Evolutionary conservation across 1,139 yeast genomes (phyloP), one percentile per base, ranked within the genome.

Genomic region (Geotrichum restrictum): DNA sequence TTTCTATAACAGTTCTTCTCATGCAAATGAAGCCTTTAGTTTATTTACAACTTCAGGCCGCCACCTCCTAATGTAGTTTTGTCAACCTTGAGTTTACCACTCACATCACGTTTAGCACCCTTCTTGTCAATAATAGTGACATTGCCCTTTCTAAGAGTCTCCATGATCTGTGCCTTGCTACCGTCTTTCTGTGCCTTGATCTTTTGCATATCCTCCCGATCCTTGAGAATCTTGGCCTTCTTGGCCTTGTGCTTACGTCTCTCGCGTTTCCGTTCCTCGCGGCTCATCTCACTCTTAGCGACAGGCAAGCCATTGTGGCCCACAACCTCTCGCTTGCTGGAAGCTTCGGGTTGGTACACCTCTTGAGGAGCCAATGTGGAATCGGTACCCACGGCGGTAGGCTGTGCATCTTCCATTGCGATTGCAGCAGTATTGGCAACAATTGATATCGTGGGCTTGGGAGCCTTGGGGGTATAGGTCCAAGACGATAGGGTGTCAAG

Each of bases 331-430:
- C 56, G 56, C 53, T 75, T 74, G 16, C 72, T 69, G 32, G 74
- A 69, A 36, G 77, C 75, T 48, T 76, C 78, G 22, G 84, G 75
- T 64, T 77, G 80, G 70, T 85, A 93, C n/a, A 93, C 77, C 71
- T 93, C 98, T 71, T 93, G 98, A 40, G 98, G 98, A 1, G 98
- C 98, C 62, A 93, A 76, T 49, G 86, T 79, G n/a, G 84, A 74
- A 27, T 83, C 88, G 33, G 80, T 73, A 1, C 94, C 80, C 71
- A 87, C 77, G 43, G 91, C 83, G 53, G 88, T 75, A 45, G 98
- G 98, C 70, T 91, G 98, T 1, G 97, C 94, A 65, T 93, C 98
- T 71, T 93, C 98, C 96, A 91, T 88, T 5, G 84, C 67, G 51
- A 93, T 84, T 1, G 96, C 79, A 1, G 96, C 83, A 0, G 87